phyloP scores from a whole-genome alignment of 495 filamentous ascomycete genomes.

The Neurospora sp. region DNA sequence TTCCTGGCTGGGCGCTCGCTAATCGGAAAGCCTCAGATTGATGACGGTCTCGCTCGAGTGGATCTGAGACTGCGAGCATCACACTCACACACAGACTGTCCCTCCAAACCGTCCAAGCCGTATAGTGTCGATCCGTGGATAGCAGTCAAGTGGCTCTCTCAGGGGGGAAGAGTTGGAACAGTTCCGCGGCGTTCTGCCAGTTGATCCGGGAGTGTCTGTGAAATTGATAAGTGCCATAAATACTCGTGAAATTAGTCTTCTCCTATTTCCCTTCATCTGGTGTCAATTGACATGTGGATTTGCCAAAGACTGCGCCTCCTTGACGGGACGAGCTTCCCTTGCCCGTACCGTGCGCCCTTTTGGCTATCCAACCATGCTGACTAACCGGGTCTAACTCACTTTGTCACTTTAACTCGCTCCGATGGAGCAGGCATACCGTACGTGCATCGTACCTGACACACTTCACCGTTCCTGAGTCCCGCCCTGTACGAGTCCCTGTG shows the following conservation, averaged over 20 bases:
- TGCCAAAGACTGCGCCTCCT: not conserved
- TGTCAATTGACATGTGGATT: not conserved
- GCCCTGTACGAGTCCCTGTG: not conserved
- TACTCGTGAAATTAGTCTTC: not conserved
- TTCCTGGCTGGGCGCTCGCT: not conserved
- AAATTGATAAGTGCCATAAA: not conserved
- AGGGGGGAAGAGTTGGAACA: not conserved
- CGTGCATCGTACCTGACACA: not conserved
- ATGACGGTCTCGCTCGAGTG: not conserved
- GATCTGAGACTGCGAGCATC: not conserved
- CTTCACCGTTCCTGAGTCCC: not conserved
- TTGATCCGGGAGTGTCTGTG: not conserved
- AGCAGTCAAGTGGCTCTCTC: not conserved
- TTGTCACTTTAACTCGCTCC: not conserved
- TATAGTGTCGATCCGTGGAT: not conserved
- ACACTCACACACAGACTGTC: not conserved
- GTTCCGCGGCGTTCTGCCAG: not conserved
- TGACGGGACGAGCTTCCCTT: not conserved
- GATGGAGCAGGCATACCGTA: not conserved
- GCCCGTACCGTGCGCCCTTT: not conserved
- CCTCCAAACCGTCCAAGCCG: not conserved
- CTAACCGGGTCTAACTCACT: not conserved
- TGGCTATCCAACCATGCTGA: not conserved
- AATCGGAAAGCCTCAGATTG: slow-evolving; percentile 1
- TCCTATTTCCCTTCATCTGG: slow-evolving; percentile 1